phyloP scores from a whole-genome alignment of 2,329 filamentous ascomycete genomes.

The Aspergillus luchuensis region DNA sequence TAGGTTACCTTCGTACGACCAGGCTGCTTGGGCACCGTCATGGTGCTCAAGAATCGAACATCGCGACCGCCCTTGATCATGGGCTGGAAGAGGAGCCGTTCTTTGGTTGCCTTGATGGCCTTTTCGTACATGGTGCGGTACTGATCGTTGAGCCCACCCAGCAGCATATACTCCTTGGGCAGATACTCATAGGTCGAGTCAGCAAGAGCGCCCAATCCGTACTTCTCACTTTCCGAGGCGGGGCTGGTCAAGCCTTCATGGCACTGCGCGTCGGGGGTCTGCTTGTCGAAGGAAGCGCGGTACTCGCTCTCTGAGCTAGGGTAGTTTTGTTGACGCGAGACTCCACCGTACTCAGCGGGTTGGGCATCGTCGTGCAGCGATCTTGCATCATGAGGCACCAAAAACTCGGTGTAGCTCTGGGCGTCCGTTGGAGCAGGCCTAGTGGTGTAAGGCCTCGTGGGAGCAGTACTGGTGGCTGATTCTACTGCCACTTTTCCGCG shows the following conservation, averaged over 20 bases:
- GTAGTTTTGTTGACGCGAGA: conserved; percentile 4
- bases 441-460: background rate
- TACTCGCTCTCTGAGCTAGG: conserved; percentile 14
- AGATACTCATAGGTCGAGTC: conserved; percentile 55
- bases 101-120: conserved; percentile 41
- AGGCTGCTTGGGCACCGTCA: conserved; percentile 24
- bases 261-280: conserved; percentile 32
- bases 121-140: conserved; percentile 49
- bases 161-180: conserved; percentile 52
- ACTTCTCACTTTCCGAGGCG: conserved; percentile 38
- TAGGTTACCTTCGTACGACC: conserved; percentile 44
- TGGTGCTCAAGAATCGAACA: conserved; percentile 45
- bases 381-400: conserved; percentile 23
- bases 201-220: conserved; percentile 47
- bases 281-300: conserved; percentile 8
- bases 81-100: conserved; percentile 48
- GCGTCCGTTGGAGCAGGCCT: conserved; percentile 23
- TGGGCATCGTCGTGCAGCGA: conserved; percentile 31
- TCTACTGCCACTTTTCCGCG: conserved; percentile 8
- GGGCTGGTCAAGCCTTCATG: conserved; percentile 43
- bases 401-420: conserved; percentile 29
- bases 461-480: conserved; percentile 3
- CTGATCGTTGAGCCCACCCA: conserved; percentile 47
- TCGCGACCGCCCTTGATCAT: conserved; percentile 47
- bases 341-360: conserved; percentile 29